Evolutionary conservation across 441 rosid genomes (phyloP).

Genomic region (Adansonia madagascariensis): DNA sequence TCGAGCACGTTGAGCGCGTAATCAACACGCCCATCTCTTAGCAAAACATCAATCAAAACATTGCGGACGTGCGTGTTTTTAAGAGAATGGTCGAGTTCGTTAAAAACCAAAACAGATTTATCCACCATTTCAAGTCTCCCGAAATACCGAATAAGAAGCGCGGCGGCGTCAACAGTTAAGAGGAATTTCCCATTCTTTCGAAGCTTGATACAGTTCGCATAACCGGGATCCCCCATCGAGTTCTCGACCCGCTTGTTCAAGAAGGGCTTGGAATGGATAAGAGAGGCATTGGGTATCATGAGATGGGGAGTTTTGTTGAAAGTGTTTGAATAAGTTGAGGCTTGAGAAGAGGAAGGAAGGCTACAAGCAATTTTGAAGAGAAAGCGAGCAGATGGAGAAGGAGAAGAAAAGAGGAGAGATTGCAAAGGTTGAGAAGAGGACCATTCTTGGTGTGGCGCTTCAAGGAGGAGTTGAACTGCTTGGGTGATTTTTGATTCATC

Average conservation of each 20-base stretch:
- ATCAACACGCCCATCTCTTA: slow-evolving; percentile 41
- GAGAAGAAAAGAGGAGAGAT: slow-evolving; percentile 41
- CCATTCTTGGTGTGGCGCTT: slow-evolving; percentile 59
- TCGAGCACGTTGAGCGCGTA: slow-evolving; percentile 76
- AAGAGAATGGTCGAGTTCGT: slow-evolving; percentile 37
- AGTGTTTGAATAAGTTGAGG: slow-evolving; percentile 55
- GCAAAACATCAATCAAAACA: slow-evolving; percentile 39
- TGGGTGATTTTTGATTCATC: slow-evolving; percentile 36
- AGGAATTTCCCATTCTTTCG: slow-evolving; percentile 55
- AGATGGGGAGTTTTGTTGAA: slow-evolving; percentile 39
- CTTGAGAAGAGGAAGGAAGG: slow-evolving; percentile 51
- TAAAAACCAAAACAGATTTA: slow-evolving; percentile 45
- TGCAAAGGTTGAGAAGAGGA: slow-evolving; percentile 43
- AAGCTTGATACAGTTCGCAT: slow-evolving; percentile 45
- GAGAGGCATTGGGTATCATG: slow-evolving; percentile 43
- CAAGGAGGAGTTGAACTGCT: slow-evolving; percentile 47
- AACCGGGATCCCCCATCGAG: slow-evolving; percentile 36
- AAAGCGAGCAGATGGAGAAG: slow-evolving; percentile 42
- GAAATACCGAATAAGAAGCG: slow-evolving; percentile 54
- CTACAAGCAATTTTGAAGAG: slow-evolving; percentile 54
- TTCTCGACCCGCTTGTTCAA: slow-evolving; percentile 62
- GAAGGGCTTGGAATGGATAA: slow-evolving; percentile 50
- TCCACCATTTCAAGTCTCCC: slow-evolving; percentile 52
- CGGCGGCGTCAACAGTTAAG: slow-evolving; percentile 45
- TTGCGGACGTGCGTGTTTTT: slow-evolving; percentile 53